Evolutionary conservation across 2,329 filamentous ascomycete genomes (phyloP).

Genomic region (Aspergillus proliferans): DNA sequence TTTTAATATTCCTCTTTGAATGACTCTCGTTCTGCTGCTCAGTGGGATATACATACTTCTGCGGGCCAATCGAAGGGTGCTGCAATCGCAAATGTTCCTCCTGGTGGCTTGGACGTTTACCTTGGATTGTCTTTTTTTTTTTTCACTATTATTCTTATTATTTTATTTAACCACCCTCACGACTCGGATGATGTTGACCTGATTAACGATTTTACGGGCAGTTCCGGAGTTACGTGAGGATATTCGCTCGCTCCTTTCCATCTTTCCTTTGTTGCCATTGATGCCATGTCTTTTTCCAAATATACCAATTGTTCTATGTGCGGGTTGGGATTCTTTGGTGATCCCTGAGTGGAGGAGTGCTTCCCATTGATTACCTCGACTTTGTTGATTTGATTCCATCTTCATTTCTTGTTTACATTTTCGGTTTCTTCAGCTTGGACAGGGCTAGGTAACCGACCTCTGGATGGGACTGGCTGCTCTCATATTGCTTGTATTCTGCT

Average conservation of each 20-base stretch:
- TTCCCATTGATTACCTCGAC: too few relatives aligned
- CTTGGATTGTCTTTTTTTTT: neutral
- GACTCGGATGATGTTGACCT: neutral
- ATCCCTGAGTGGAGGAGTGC: too few relatives aligned
- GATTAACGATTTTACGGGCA: slow-evolving; percentile 1
- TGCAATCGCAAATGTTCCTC: slow-evolving; percentile 6
- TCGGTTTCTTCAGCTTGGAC: neutral
- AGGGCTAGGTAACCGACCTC: slow-evolving; percentile 13
- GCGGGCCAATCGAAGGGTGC: neutral
- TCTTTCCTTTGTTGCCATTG: slow-evolving; percentile 4
- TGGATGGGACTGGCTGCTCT: neutral
- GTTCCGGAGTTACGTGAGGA: slow-evolving; percentile 3
- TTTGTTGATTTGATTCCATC: slow-evolving; percentile 1
- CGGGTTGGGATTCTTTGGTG: neutral
- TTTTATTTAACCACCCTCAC: slow-evolving; percentile 2
- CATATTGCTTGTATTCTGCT: slow-evolving; percentile 5
- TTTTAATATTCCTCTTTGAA: neutral
- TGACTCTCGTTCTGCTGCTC: neutral
- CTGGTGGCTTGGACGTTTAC: neutral
- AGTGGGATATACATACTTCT: neutral
- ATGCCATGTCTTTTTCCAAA: neutral
- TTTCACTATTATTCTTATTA: too few relatives aligned
- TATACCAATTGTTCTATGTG: neutral
- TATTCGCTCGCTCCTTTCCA: neutral
- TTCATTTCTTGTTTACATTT: neutral